Evolutionary conservation across 2,329 filamentous ascomycete genomes (phyloP).

Genomic region (Dactylellina drechsleri): DNA sequence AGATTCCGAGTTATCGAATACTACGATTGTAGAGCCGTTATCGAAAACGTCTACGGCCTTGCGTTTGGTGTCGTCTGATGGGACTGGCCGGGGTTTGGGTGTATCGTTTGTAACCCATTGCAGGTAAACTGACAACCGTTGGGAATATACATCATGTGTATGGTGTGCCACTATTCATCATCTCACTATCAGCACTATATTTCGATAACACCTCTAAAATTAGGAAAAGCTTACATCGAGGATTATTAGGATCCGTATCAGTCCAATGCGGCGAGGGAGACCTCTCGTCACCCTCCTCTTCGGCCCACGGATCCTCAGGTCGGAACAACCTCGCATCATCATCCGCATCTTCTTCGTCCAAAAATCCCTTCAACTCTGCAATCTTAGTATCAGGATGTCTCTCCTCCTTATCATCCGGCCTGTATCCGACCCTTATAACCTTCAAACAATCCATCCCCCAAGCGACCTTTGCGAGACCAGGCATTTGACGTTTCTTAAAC

Average conservation of each 20-base stretch:
- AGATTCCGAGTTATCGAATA: slow-evolving; percentile 67
- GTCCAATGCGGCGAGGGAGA: slow-evolving; percentile 42
- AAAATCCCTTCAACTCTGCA: slow-evolving; percentile 66
- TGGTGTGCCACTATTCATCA: slow-evolving; percentile 60
- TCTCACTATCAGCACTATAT: background rate
- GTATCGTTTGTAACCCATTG: slow-evolving; percentile 64
- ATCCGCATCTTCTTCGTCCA: slow-evolving; percentile 36
- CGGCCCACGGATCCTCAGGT: slow-evolving; percentile 25
- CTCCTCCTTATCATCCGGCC: slow-evolving; percentile 51
- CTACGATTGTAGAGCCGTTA: slow-evolving; percentile 66
- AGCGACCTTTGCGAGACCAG: slow-evolving; percentile 65
- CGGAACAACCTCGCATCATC: slow-evolving; percentile 24
- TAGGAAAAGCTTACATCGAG: slow-evolving; percentile 24
- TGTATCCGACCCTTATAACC: slow-evolving; percentile 60
- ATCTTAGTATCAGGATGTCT: slow-evolving; percentile 62
- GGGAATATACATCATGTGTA: slow-evolving; percentile 66
- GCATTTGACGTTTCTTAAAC: slow-evolving; percentile 66
- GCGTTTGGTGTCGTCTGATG: slow-evolving; percentile 59
- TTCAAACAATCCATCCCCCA: slow-evolving; percentile 68
- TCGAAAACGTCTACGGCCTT: slow-evolving; percentile 64
- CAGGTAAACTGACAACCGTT: slow-evolving; percentile 66
- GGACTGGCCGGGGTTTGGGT: slow-evolving; percentile 59
- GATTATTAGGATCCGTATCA: slow-evolving; percentile 52
- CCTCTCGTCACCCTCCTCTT: slow-evolving; percentile 22
- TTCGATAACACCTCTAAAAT: background rate